These are phyloP conservation scores for Amanita phalloides DNA, from an alignment of 768 basidiomycete genomes.

Conservation along the genomic window DNA sequence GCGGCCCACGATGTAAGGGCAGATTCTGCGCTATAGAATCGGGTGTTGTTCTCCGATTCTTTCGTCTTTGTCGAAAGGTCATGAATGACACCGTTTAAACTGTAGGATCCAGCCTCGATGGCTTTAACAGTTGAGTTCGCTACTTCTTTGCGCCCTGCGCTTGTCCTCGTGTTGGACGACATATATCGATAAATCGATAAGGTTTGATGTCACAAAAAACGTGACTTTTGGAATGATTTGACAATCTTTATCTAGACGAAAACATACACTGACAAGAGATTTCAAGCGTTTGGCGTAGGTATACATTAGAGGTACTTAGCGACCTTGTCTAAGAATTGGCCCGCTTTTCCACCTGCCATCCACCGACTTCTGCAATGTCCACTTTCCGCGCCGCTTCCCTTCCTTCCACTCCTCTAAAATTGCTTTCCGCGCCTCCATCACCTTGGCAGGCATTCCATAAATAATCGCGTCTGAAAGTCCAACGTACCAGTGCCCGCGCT, in stretches of 20 bases:
- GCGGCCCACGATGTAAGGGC: conserved; percentile 36
- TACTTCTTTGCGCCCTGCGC: conserved; percentile 24
- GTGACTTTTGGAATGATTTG: too few species aligned
- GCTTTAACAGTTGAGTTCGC: conserved; percentile 40
- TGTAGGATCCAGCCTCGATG: conserved; percentile 33
- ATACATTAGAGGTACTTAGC: background rate
- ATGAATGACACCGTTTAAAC: conserved; percentile 18
- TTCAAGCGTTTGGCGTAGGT: background rate
- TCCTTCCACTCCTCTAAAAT: conserved; percentile 17
- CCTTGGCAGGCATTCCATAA: conserved; percentile 12
- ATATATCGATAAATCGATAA: background rate
- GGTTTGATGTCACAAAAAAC: background rate
- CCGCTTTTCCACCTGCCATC: conserved; percentile 18
- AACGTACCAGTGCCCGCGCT: conserved; percentile 24
- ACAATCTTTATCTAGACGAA: too few species aligned
- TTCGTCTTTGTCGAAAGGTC: conserved; percentile 16
- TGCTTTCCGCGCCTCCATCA: conserved; percentile 15
- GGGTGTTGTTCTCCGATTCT: conserved; percentile 29
- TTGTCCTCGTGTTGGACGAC: background rate
- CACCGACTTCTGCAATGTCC: conserved; percentile 4
- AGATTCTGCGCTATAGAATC: conserved; percentile 42
- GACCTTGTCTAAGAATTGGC: conserved; percentile 11
- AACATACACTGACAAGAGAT: too few species aligned
- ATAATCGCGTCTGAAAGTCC: conserved; percentile 17
- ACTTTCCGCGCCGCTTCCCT: conserved; percentile 8